phyloP scores from a whole-genome alignment of 1,284 basidiomycete species.

The Sporisorium exsertum region DNA sequence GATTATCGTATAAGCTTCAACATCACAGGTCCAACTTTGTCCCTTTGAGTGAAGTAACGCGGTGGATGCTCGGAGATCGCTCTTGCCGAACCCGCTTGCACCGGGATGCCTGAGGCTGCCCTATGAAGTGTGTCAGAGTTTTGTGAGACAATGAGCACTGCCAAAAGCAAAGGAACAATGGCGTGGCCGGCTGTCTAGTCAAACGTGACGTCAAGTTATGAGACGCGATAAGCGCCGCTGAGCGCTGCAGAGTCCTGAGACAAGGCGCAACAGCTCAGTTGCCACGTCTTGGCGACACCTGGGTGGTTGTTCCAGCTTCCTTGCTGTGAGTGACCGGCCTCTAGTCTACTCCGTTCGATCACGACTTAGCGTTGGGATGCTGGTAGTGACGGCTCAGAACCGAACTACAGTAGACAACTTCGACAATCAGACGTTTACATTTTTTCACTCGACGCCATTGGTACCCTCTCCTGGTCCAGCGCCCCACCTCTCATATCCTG shows the following conservation, averaged over 20 bases:
- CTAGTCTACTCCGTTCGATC: background rate
- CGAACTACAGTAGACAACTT: too few relatives aligned
- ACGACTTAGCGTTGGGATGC: background rate
- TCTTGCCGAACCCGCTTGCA: slow-evolving; percentile 10
- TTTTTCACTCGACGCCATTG: too few relatives aligned
- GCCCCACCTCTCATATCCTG: background rate
- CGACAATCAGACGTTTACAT: background rate
- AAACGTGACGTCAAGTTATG: background rate
- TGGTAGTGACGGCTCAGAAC: too few relatives aligned
- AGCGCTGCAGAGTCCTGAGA: background rate
- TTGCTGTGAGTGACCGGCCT: background rate
- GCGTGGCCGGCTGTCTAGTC: background rate
- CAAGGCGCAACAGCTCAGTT: background rate
- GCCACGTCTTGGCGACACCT: background rate
- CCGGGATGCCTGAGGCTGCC: slow-evolving; percentile 3
- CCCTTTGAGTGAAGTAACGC: background rate
- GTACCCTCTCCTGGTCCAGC: background rate
- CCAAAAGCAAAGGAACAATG: background rate
- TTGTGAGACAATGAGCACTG: background rate
- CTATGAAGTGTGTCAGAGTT: slow-evolving; percentile 5
- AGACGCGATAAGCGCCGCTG: background rate
- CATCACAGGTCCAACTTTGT: background rate
- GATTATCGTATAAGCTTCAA: background rate
- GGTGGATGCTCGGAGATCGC: slow-evolving; percentile 12
- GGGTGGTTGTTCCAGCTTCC: too few relatives aligned